Conservation (phyloP, 805 yeast genomes). For the Saturnispora silvae region DNA sequence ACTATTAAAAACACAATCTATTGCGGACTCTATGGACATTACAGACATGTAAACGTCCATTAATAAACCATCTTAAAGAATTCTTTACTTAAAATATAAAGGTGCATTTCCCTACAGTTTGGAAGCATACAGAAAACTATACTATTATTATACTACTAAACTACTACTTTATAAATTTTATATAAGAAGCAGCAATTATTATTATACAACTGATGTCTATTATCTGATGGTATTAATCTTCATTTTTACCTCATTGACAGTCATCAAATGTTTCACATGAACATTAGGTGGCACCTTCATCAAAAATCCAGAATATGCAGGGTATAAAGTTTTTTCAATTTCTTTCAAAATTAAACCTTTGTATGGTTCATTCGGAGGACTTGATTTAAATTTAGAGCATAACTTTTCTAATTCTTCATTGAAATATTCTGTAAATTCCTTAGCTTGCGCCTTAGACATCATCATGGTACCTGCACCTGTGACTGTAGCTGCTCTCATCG, state of each 20-base stretch:
- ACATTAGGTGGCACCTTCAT: slow-evolving; percentile 60
- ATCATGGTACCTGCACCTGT: slow-evolving; percentile 34
- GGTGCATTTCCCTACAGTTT: no score
- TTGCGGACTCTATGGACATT: slow-evolving; percentile 1
- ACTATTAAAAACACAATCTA: slow-evolving; percentile 3
- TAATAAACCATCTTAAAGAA: neutral
- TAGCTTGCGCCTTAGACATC: slow-evolving; percentile 70
- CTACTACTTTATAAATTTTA: neutral
- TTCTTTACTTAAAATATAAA: no score
- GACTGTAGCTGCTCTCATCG: slow-evolving; percentile 73
- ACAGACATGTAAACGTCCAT: slow-evolving; percentile 3
- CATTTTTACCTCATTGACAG: slow-evolving; percentile 5
- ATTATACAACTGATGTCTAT: neutral
- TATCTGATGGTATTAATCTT: slow-evolving; percentile 3
- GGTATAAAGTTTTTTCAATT: slow-evolving; percentile 59
- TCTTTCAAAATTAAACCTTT: slow-evolving; percentile 58
- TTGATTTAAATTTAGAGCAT: slow-evolving; percentile 50
- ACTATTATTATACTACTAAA: neutral
- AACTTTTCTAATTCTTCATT: slow-evolving; percentile 77
- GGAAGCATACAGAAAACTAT: neutral
- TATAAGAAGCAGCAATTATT: neutral
- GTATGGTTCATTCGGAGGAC: slow-evolving; percentile 29
- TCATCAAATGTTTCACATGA: slow-evolving; percentile 50
- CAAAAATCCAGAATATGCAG: slow-evolving; percentile 77
- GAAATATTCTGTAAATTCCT: slow-evolving; percentile 47